phyloP scores from a whole-genome alignment of 768 basidiomycete species.

The Rhodosporidiobolus sp. region DNA sequence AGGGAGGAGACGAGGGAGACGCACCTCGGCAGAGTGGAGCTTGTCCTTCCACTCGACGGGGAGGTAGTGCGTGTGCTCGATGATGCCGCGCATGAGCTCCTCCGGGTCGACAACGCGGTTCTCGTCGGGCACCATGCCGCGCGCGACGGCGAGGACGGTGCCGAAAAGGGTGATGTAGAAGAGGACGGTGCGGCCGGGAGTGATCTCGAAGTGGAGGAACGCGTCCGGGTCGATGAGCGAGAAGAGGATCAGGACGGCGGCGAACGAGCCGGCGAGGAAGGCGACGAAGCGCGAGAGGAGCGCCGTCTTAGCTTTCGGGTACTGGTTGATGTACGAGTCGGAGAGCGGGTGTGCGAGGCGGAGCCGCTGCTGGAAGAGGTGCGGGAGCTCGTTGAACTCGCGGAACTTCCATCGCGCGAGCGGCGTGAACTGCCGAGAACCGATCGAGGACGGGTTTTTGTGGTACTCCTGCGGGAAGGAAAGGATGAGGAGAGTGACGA shows the following conservation, averaged over 20 bases:
- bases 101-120: slow-evolving; percentile 93
- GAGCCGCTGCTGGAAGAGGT: slow-evolving; percentile 79
- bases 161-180: slow-evolving; percentile 91
- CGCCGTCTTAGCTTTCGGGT: slow-evolving; percentile 89
- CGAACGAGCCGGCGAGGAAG: slow-evolving; percentile 93
- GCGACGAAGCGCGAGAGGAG: slow-evolving; percentile 90
- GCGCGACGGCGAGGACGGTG: slow-evolving; percentile 76
- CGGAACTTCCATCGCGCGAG: slow-evolving; percentile 98
- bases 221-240: slow-evolving; percentile 91
- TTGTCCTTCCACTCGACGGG: slow-evolving; percentile 86
- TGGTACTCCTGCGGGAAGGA: slow-evolving; percentile 75
- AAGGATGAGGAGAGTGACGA: background rate
- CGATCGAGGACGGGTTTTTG: slow-evolving; percentile 94
- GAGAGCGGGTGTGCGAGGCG: slow-evolving; percentile 85
- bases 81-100: slow-evolving; percentile 82
- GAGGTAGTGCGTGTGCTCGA: slow-evolving; percentile 92
- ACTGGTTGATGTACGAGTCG: slow-evolving; percentile 94
- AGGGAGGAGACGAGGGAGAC: slow-evolving; percentile 14
- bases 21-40: slow-evolving; percentile 81
- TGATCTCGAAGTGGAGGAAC: slow-evolving; percentile 90
- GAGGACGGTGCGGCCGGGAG: slow-evolving; percentile 82
- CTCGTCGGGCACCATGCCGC: slow-evolving; percentile 95
- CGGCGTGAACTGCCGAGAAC: slow-evolving; percentile 85
- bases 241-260: slow-evolving; percentile 86
- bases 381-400: slow-evolving; percentile 96